Percentiles rank a stretch among this genome's conserved stretches.
Evolutionary conservation across 2,329 filamentous ascomycete genomes (phyloP).

Genomic region (Ampelomyces quisqualis): DNA sequence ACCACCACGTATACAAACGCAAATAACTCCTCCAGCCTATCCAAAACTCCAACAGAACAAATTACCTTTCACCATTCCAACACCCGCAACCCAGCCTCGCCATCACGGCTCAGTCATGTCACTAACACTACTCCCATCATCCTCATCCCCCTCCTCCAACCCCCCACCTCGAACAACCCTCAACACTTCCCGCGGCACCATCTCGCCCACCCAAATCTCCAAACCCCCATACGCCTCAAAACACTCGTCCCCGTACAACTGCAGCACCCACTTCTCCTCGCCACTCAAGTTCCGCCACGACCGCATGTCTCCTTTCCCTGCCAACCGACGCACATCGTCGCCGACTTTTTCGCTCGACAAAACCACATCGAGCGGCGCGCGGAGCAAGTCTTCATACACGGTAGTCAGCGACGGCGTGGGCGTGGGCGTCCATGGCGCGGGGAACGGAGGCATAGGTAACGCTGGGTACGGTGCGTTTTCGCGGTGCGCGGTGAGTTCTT

Average conservation of each 20-base stretch:
- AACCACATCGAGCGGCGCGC: slow-evolving; percentile 11
- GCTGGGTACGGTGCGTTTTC: slow-evolving; percentile 15
- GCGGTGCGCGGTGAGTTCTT: slow-evolving; percentile 15
- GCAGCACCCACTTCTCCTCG: slow-evolving; percentile 30
- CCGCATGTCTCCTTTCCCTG: slow-evolving; percentile 9
- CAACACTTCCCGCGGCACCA: slow-evolving; percentile 32
- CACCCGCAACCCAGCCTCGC: too few relatives aligned
- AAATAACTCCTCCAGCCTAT: not conserved
- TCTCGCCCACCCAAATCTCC: slow-evolving; percentile 26
- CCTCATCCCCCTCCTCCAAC: slow-evolving; percentile 15
- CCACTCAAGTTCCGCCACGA: slow-evolving; percentile 11
- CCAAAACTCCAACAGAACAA: not conserved
- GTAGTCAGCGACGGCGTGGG: slow-evolving; percentile 5
- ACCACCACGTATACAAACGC: not conserved
- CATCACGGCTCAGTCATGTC: slow-evolving; percentile 1
- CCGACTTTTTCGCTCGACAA: slow-evolving; percentile 6
- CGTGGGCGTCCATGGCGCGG: not conserved
- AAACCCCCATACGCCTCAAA: slow-evolving; percentile 30
- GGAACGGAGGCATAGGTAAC: slow-evolving; percentile 2
- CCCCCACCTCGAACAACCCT: slow-evolving; percentile 20
- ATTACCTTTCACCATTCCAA: not conserved
- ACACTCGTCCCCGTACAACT: slow-evolving; percentile 34
- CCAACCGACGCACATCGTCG: slow-evolving; percentile 10
- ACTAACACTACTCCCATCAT: slow-evolving; percentile 3
- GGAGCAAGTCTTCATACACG: slow-evolving; percentile 15